Evolutionary conservation across 2,329 filamentous ascomycete species (phyloP), one percentile per base, ranked within the genome.

Genomic region (Aspergillus quadrilineatus): DNA sequence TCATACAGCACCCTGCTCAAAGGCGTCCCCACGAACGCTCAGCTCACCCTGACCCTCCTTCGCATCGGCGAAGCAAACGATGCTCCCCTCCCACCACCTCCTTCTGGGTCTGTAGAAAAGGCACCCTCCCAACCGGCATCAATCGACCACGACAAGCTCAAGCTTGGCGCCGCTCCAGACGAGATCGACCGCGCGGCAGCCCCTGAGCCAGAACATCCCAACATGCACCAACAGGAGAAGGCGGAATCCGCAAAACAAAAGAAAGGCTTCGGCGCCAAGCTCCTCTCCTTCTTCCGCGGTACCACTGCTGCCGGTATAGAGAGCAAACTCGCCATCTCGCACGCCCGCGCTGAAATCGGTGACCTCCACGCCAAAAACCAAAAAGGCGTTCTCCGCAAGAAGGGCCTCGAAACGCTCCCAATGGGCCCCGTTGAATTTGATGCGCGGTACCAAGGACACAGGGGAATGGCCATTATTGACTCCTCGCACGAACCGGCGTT

Each of bases 1-100:
- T 26, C 12, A 4, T 12, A n/a, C 52, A 79, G 77, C 58, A 91
- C 88, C 0, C 72, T 94, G 1, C 82, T 96, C 52, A 89, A 88
- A 67, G 89, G 90, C 2, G 87, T 94, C 0, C 91, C 91, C 0
- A 96, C 90, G 1, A 94, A 95, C 66, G 90, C 90, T 2, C 91
- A 96, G 67, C 83, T 95, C 15, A 87, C 90, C 0, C 78, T 95
- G 32, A 94, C 91, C 0, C 80, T 95, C 1, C 84, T 95, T 7
- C 88, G 91, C 7, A 85, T 93, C 30, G 90, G 90, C 42, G 91
- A 95, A 73, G 85, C 85, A 15, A 92, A 92, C 73, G 89, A 89
- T 62, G 87, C 89, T 0, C 91, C 91, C 0, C 73, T 95, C 0
- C 90, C 90, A 0, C 86, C 84, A 14, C 81, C 82, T 17, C 83